Percentiles rank a stretch among this genome's conserved stretches.
phyloP scores from a whole-genome alignment of 148 eudicot species.

The Euryodendron excelsum region DNA sequence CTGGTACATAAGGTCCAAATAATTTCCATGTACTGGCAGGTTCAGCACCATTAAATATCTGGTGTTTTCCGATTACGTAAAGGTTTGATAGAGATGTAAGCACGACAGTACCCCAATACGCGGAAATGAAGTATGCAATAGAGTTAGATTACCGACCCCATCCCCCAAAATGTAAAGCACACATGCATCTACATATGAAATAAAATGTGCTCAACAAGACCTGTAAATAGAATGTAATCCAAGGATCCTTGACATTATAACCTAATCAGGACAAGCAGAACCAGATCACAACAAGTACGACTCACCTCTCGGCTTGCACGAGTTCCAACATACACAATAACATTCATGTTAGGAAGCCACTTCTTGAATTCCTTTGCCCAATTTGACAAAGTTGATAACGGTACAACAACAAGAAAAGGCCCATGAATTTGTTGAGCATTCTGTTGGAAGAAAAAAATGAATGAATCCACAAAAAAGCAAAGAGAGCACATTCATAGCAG shows the following conservation, averaged over 20 bases:
- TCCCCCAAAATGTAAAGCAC: background rate
- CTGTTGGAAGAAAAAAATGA: conserved; percentile 44
- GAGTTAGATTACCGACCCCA: background rate
- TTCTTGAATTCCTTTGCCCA: conserved; percentile 99
- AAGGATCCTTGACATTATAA: background rate
- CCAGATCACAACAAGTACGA: background rate
- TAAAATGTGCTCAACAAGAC: background rate
- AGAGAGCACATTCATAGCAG: background rate
- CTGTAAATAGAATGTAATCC: background rate
- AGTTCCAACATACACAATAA: conserved; percentile 91
- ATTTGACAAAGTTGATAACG: conserved; percentile 90
- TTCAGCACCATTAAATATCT: background rate
- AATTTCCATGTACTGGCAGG: background rate
- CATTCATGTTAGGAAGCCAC: conserved; percentile 97
- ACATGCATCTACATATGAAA: no score
- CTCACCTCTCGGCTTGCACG: conserved; percentile 98
- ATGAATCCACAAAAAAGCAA: background rate
- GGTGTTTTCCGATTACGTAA: background rate
- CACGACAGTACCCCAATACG: background rate
- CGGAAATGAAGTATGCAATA: background rate
- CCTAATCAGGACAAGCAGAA: background rate
- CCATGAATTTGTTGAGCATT: conserved; percentile 94
- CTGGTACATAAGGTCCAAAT: background rate
- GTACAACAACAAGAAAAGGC: conserved; percentile 98
- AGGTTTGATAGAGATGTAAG: background rate